Base-by-base conservation (phyloP, 352 stramenopile species). In the Globisporangium nunn region DNA sequence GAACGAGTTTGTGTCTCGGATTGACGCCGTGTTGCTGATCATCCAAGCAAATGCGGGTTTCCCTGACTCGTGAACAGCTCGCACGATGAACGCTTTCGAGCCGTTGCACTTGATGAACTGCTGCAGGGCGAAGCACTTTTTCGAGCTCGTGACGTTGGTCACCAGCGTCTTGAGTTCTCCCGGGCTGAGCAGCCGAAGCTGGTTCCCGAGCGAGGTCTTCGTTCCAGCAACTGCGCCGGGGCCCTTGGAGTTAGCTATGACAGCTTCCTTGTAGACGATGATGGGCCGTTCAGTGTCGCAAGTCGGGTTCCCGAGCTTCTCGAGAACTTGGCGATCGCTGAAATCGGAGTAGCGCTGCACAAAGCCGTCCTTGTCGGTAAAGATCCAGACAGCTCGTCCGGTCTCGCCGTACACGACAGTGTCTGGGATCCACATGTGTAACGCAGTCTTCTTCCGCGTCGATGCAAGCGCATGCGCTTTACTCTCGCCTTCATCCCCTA, bases 351-450 rank as follows among this genome's bases (percentile, higher is more conserved):
- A 66, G 14, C 80, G 70, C 49, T 88, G 78, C 1, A 93, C 74
- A 18, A 77, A 78, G 5, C 83, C 83, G 4, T 87, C 63, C 14
- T 84, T 76, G 51, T 91, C 79, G 0, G 67, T 87, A 61, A 85
- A 89, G 39, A 93, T 59, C 74, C 79, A 88, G 30, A 91, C 65
- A 2, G 77, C 81, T 2, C 74, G 79, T 1, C 81, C 81, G 0
- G 75, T 87, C 48, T 89, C 83, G 4, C 83, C 83, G 37, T 90
- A 93, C 40, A 93, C 71, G 49, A 93, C 79, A 4, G 83, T 93
- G 47, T 93, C 79, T 0, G 83, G 83, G 11, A 93, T 74, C 59
- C 78, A 85, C 64, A 91, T 74, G 30, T 78, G 78, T 7, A 90
- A 55, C n/a, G 59, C 59, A 4, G 35, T 10, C 11, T 53, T 47